These are phyloP conservation scores for Hypomontagnella monticulosa DNA, from an alignment of 495 filamentous ascomycete genomes.

Conservation along the genomic window DNA sequence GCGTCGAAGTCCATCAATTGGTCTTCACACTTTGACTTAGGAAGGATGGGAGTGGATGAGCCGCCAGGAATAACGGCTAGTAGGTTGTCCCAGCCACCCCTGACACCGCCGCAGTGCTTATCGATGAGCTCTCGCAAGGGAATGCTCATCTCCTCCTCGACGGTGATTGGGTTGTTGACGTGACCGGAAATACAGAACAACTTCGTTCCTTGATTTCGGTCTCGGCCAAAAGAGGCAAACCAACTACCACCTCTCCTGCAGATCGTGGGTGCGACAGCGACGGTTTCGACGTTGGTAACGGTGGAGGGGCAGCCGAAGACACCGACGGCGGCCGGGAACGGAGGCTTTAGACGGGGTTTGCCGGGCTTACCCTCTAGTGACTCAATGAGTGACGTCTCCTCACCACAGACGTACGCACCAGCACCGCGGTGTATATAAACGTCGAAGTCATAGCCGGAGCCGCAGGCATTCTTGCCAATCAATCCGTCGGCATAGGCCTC, in stretches of 20 bases:
- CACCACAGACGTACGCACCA: conserved; percentile 97
- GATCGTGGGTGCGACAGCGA: conserved; percentile 95
- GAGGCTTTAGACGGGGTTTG: conserved; percentile 97
- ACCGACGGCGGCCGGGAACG: conserved; percentile 96
- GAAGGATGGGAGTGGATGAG: conserved; percentile 94
- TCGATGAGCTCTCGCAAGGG: conserved; percentile 94
- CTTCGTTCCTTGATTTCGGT: conserved; percentile 96
- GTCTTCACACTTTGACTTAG: conserved; percentile 85
- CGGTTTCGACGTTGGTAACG: conserved; percentile 96
- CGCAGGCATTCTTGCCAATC: conserved; percentile 98
- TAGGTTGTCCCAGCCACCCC: conserved; percentile 97
- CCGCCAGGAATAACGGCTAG: conserved; percentile 95
- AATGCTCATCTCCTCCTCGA: conserved; percentile 99
- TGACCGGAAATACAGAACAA: conserved; percentile 98
- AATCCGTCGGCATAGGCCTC: conserved; percentile 93
- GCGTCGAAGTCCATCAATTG: conserved; percentile 99
- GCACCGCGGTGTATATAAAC: conserved; percentile 95
- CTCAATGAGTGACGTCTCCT: conserved; percentile 97
- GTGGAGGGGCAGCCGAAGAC: conserved; percentile 98
- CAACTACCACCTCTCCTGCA: conserved; percentile 89
- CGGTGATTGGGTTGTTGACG: conserved; percentile 97
- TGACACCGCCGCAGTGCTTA: conserved; percentile 95
- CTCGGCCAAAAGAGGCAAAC: conserved; percentile 93
- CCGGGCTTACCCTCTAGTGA: conserved; percentile 98
- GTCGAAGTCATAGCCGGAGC: conserved; percentile 96